Conservation (phyloP, 148 eudicot species). For the Rhododendron griersonianum region DNA sequence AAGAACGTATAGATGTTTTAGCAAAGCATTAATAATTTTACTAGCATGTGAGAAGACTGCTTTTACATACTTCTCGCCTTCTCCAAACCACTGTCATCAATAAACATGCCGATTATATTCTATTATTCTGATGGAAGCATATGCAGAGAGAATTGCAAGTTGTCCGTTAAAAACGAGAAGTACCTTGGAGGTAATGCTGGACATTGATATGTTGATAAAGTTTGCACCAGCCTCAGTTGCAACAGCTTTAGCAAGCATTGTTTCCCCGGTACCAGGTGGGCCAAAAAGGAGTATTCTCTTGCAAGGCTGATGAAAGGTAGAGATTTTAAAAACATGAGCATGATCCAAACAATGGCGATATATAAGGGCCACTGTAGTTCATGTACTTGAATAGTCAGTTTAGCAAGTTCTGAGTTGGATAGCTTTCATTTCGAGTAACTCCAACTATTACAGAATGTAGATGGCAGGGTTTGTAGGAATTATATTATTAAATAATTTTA, state of each 20-base stretch:
- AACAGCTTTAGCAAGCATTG: slow-evolving; percentile 98
- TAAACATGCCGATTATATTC: slow-evolving; percentile 7
- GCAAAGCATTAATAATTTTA: slow-evolving; percentile 33
- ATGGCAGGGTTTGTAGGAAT: no score
- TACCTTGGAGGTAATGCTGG: slow-evolving; percentile 93
- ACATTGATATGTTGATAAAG: slow-evolving; percentile 94
- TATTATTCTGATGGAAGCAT: not conserved
- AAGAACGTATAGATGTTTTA: no score
- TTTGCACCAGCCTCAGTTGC: slow-evolving; percentile 99
- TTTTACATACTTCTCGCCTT: slow-evolving; percentile 95
- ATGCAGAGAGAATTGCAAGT: not conserved
- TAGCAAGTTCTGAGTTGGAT: no score
- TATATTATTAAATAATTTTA: no score
- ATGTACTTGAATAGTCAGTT: no score
- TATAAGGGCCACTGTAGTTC: no score
- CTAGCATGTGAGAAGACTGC: slow-evolving; percentile 92
- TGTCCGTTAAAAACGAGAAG: not conserved
- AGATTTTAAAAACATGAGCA: no score
- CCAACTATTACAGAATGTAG: no score
- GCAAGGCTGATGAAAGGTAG: slow-evolving; percentile 59
- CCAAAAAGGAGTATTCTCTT: slow-evolving; percentile 93
- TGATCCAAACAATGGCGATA: no score
- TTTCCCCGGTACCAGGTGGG: slow-evolving; percentile 97
- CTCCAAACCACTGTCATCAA: slow-evolving; percentile 87
- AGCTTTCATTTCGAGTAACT: no score